Evolutionary conservation across 2,329 filamentous ascomycete genomes (phyloP).

Genomic region (Xenoacremonium recifei): DNA sequence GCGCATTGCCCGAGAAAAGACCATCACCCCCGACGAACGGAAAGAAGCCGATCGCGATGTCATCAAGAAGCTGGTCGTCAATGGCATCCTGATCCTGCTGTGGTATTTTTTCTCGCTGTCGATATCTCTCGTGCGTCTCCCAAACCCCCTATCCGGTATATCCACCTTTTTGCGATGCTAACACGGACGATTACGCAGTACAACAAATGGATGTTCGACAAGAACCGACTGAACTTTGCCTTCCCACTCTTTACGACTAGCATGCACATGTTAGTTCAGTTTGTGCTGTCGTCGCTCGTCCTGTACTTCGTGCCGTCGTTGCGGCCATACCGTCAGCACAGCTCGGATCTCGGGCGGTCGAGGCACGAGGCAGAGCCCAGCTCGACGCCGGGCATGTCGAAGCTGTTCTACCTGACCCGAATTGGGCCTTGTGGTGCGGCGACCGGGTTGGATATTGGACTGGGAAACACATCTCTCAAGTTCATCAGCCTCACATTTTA

Average conservation of each 20-base stretch:
- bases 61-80: slow-evolving; percentile 66
- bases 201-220: slow-evolving; percentile 99
- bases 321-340: slow-evolving; percentile 60
- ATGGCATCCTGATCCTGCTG: slow-evolving; percentile 75
- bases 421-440: slow-evolving; percentile 90
- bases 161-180: too few relatives aligned
- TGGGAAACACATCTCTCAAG: slow-evolving; percentile 93
- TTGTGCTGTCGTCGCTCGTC: slow-evolving; percentile 72
- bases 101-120: slow-evolving; percentile 93
- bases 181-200: slow-evolving; percentile 60
- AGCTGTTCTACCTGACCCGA: slow-evolving; percentile 86
- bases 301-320: slow-evolving; percentile 81
- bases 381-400: slow-evolving; percentile 68
- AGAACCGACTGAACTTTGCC: slow-evolving; percentile 80
- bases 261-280: slow-evolving; percentile 95
- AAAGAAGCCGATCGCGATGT: slow-evolving; percentile 75
- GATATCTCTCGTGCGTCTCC: slow-evolving; percentile 74
- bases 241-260: slow-evolving; percentile 95
- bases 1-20: slow-evolving; percentile 60
- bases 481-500: slow-evolving; percentile 98
- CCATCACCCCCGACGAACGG: slow-evolving; percentile 67
- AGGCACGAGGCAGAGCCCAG: slow-evolving; percentile 54
- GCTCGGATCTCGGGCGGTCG: slow-evolving; percentile 49
- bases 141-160: background rate
- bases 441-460: slow-evolving; percentile 90